Evolutionary conservation across 768 basidiomycete genomes (phyloP), one percentile per base, ranked within the genome.

Genomic region (Tulasnella sp.): DNA sequence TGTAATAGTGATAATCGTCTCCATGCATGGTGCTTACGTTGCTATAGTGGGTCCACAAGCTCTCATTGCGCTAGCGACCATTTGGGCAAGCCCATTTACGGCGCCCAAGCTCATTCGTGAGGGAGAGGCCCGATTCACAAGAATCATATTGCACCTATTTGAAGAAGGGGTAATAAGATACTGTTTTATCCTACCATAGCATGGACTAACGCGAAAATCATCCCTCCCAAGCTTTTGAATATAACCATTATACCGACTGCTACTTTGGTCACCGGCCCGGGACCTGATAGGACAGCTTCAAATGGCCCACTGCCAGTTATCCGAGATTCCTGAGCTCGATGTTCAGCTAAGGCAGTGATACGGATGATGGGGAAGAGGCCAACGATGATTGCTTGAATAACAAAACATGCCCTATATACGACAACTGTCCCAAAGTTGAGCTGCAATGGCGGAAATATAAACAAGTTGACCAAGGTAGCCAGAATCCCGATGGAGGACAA

Each of bases 51-150:
- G 55, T 24, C 42, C 55, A 34, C 46, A n/a, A 4, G 53, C 39
- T n/a, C 55, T 9, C 52, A 43, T 43, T 10, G 37, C 22, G 53
- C 54, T 56, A 5, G 55, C 53, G 16, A 43, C 29, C 55, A 56
- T 56, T 37, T 56, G 55, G 10, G 55, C 55, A 4, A 56, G 51
- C 9, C 55, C 48, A 33, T 56, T 56, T 20, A 56, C 55, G n/a
- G 52, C 39, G 3, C 55, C 55, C 4, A 56, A 32, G 37, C 28
- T 57, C 3, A 33, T 54, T 9, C 31, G 19, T 10, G 53, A 54
- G 13, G 55, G 55, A 7, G 54, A 51, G 8, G 55, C 39, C 16
- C 20, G 24, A 20, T 20, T 56, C n/a, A 56, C 53, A 1, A 56
- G 41, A 19, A 56, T 56, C 53, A 56, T 53, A 32, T 56, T 56